Base-by-base conservation (phyloP, 2,329 filamentous ascomycete genomes). In the Coniochaeta hoffmannii region DNA sequence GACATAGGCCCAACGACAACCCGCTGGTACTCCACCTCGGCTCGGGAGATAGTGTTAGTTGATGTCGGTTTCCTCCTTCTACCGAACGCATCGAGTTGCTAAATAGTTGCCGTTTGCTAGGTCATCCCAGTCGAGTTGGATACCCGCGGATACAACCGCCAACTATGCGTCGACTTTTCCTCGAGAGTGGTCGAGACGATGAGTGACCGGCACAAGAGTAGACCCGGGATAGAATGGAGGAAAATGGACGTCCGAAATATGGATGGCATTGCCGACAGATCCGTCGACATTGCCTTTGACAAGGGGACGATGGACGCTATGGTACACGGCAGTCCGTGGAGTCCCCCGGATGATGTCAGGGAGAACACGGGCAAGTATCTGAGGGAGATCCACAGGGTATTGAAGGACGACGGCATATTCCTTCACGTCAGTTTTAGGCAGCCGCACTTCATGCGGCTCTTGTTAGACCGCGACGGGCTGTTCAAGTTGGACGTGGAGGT, bases 91-190 rank as follows among this genome's bases (percentile, higher is more conserved):
- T n/a, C n/a, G n/a, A n/a, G 11, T 41, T 15, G 36, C 14, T 41
- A n/a, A n/a, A 22, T 6, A n/a, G 15, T 9, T 41, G 8, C 19
- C 36, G 19, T 22, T 7, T 41, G 36, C n/a, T 41, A 83, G 79
- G 77, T 74, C 1, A 68, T 85, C 5, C 79, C 81, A 1, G 64
- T 68, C 26, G 75, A 81, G 44, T 69, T 84, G 4, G 64, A 71
- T 5, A 56, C 63, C 6, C 66, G 66, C 10, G 78, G 79, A 31
- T 84, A 83, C 62, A 69, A 59, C 4, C 70, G 74, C 32, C 80
- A 85, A 61, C 65, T 78, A 4, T 82, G 79, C 59, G 68, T 79
- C 50, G 81, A 85, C 65, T 85, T 85, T 64, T 84, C 81, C 0
- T 56, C 70, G 1, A 71, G 77, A 0, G 76, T 80, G 0, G 75